Conservation (phyloP, 495 filamentous ascomycete genomes). For the Penicillium chermesinum region DNA sequence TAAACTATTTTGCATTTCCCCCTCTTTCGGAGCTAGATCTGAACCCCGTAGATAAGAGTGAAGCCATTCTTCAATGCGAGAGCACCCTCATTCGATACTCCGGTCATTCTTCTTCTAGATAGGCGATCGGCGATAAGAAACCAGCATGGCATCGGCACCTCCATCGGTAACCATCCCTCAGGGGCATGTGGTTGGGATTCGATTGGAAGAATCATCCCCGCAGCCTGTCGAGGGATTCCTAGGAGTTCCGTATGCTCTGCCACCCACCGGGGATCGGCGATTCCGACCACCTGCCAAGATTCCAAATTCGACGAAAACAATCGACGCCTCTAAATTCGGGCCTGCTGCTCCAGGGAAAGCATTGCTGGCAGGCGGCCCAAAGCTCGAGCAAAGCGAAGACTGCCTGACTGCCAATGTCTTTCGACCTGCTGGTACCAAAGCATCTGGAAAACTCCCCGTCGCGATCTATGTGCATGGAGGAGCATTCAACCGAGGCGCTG, state of each 20-base stretch:
- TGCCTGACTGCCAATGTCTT: conserved; percentile 51
- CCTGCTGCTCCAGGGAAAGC: conserved; percentile 24
- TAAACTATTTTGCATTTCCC: conserved; percentile 1
- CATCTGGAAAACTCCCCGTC: conserved; percentile 46
- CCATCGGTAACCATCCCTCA: conserved; percentile 45
- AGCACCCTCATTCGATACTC: too few species aligned
- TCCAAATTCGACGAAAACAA: conserved; percentile 25
- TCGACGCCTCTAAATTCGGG: conserved; percentile 41
- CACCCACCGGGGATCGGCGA: conserved; percentile 50
- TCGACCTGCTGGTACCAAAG: conserved; percentile 32
- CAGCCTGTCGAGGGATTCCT: conserved; percentile 51
- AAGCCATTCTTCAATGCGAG: not conserved
- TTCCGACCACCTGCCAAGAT: conserved; percentile 45
- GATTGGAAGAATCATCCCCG: conserved; percentile 34
- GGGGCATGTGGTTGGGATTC: conserved; percentile 50
- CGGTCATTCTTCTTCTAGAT: too few species aligned
- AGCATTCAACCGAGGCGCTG: conserved; percentile 36
- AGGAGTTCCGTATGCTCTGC: conserved; percentile 58
- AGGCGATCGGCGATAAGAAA: too few species aligned
- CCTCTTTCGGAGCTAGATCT: conserved; percentile 16
- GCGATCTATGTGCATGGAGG: conserved; percentile 48
- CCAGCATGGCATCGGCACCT: conserved; percentile 1
- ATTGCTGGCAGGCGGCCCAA: conserved; percentile 17
- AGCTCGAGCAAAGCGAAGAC: conserved; percentile 44
- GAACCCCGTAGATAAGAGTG: not conserved